Evolutionary conservation across 352 stramenopile species (phyloP), one percentile per base, ranked within the genome.

Genomic region (Globisporangium sylvaticum): DNA sequence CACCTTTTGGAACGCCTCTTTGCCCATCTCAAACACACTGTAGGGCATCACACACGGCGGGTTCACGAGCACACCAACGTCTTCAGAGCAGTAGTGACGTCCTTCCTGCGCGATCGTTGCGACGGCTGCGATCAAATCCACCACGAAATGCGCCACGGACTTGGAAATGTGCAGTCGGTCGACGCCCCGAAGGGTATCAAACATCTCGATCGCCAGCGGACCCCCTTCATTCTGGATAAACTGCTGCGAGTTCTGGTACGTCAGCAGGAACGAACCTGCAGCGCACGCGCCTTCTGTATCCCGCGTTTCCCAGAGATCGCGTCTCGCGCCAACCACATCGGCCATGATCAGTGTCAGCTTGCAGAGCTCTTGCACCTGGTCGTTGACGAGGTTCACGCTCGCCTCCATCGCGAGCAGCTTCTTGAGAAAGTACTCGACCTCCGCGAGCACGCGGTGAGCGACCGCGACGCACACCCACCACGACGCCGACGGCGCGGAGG

Each of bases 171-270:
- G 77, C 22, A 70, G 58, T 7, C 78, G 75, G 48, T 89, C 79
- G 44, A 89, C 71, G 14, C 69, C 73, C 24, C 69, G 68, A 22
- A 89, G 69, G 3, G 62, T 73, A 50, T 87, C 81, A 50, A 89
- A 84, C 75, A 84, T 81, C 50, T 89, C 78, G 59, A 80, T 78
- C 27, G 77, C 79, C 57, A 89, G 18, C 10, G 73, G 67, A 0
- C 81, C 81, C 24, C 81, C 77, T 52, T 89, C 81, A 48, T 80
- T 84, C 61, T 87, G 75, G 42, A 89, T 86, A 58, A 89, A 87
- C 60, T 86, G 77, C 69, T 89, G 77, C 8, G 76, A 74, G 62
- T 81, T 84, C 50, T 79, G 75, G 64, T 74, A 80, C 8, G 80
- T 76, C 18, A 89, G 70, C 60, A 84, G 60, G 67, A 86, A 84